Evolutionary conservation across 2,329 filamentous ascomycete species (phyloP), one percentile per base, ranked within the genome.

Genomic region (Botrytis fabae): DNA sequence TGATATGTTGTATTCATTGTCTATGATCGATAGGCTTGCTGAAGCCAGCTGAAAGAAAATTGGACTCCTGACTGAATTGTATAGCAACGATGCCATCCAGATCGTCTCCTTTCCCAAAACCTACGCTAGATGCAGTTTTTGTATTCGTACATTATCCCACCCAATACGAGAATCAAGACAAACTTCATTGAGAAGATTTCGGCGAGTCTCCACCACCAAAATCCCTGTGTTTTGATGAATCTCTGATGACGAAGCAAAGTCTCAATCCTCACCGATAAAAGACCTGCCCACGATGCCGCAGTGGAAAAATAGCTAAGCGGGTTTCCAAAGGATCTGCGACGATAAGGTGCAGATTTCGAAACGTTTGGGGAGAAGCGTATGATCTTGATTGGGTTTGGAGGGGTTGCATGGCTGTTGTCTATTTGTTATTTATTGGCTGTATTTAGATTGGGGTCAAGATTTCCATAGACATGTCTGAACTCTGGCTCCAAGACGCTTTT

Each of bases 181-280:
- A 44, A 28, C 61, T 28, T 62, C 38, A 63, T 12, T 42, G 38
- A 44, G 38, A 40, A 63, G 61, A 63, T 63, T 44, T 63, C 61
- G 1, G 61, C 61, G 16, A 40, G 61, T 63, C 61, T 63, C 35
- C 61, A 42, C 60, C 25, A 18, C 38, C 38, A n/a, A 16, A 8
- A 28, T 14, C 25, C 25, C 6, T 25, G 38, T 28, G 60, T 42
- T 62, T 42, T 62, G 38, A 28, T 62, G 38, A 62, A 42, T 38
- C 5, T 61, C 59, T 61, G 22, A 54, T 54, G 51, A 54, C 51
- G n/a, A 61, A 61, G 59, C 59, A 3, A 38, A n/a, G n/a, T n/a
- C 60, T 42, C 35, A 32, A 32, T 32, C 3, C 32, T 32, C 32
- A 28, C 60, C 38, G 60, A 18, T 62, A 12, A 28, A 62, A 42